These are phyloP conservation scores for Begonia loranthoides DNA, from an alignment of 306 rosid species.

Conservation along the genomic window DNA sequence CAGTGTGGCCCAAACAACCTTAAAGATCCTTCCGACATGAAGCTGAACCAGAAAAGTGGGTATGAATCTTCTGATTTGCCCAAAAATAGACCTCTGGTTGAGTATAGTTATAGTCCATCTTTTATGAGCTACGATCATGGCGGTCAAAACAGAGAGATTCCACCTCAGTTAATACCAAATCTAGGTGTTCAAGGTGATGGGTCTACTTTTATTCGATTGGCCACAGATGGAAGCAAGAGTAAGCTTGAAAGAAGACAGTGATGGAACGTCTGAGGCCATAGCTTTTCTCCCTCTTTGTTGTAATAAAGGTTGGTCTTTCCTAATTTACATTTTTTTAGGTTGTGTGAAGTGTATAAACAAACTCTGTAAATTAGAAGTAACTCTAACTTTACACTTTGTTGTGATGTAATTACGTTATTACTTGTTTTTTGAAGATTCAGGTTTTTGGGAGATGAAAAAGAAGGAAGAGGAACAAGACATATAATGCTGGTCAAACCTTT, in stretches of 20 bases:
- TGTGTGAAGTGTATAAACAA: background rate
- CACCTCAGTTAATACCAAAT: conserved; percentile 46
- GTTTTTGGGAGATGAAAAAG: background rate
- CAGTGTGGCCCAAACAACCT: conserved; percentile 34
- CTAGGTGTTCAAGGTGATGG: conserved; percentile 51
- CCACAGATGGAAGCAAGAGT: conserved; percentile 42
- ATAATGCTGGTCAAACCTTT: background rate
- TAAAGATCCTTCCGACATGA: conserved; percentile 17
- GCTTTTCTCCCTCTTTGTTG: background rate
- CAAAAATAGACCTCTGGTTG: background rate
- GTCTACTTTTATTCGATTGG: conserved; percentile 34
- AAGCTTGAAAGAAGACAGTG: conserved; percentile 29
- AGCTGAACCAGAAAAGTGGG: background rate
- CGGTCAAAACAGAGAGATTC: conserved; percentile 31
- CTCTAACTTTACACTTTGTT: too few species aligned
- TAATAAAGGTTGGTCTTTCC: too few species aligned
- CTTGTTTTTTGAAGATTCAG: background rate
- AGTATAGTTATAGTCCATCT: background rate
- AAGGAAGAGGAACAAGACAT: background rate
- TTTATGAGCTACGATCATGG: conserved; percentile 34
- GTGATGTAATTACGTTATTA: background rate
- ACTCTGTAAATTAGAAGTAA: too few species aligned
- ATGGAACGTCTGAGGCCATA: conserved; percentile 18
- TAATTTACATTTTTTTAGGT: conserved; percentile 5
- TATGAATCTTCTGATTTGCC: background rate